A percentile compares a stretch with the other conserved stretches of the same genome.
These are phyloP conservation scores for Diutina pseudorugosa DNA, from an alignment of 1,139 yeast species.

Conservation along the genomic window DNA sequence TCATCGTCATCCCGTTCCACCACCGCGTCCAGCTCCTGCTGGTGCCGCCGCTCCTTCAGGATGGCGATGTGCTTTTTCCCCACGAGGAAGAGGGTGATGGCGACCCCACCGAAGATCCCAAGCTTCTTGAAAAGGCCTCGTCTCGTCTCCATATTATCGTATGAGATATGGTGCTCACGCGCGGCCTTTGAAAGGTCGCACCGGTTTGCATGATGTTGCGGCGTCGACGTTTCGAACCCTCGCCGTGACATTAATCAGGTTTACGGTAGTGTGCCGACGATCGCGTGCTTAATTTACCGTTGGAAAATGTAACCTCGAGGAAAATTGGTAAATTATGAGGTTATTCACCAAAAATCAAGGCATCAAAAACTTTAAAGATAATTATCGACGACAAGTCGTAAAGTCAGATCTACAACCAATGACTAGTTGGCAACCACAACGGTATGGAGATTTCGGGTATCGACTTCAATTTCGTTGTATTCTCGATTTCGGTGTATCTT, in stretches of 20 bases:
- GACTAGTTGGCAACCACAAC: too few species aligned
- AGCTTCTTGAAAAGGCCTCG: conserved; percentile 24
- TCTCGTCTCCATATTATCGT: conserved; percentile 20
- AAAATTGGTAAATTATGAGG: too few species aligned
- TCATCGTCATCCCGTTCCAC: conserved; percentile 17
- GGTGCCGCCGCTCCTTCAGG: conserved; percentile 25
- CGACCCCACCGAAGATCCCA: conserved; percentile 21
- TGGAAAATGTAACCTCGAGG: too few species aligned
- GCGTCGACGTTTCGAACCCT: neutral
- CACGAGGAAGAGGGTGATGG: conserved; percentile 19
- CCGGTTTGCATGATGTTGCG: neutral
- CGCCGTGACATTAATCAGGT: neutral
- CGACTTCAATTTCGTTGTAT: too few species aligned
- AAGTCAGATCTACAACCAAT: too few species aligned
- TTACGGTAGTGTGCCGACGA: too few species aligned
- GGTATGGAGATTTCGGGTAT: too few species aligned
- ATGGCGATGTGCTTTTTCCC: conserved; percentile 28
- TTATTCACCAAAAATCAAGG: too few species aligned
- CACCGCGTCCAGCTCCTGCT: conserved; percentile 26
- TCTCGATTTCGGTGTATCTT: too few species aligned
- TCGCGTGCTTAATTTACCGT: too few species aligned
- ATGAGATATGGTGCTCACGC: neutral
- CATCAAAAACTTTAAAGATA: too few species aligned
- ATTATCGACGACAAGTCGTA: too few species aligned
- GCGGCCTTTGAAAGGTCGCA: neutral